Evolutionary conservation across 2,329 filamentous ascomycete genomes (phyloP).

Genomic region (Penicillium sp.): DNA sequence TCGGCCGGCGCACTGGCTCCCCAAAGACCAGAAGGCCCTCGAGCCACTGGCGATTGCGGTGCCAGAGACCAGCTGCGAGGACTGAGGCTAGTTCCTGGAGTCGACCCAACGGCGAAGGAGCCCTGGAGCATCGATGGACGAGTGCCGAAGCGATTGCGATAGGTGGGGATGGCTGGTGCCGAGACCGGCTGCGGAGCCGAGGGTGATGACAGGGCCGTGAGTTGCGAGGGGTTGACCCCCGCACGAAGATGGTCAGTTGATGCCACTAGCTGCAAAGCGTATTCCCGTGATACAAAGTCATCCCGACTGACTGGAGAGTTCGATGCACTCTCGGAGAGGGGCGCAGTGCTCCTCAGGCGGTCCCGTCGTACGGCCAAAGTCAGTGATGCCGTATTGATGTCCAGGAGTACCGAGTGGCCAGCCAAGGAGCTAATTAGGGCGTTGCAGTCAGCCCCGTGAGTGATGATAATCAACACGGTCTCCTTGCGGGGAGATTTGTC

Average conservation of each 20-base stretch:
- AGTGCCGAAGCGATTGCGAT: conserved; percentile 34
- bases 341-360: conserved; percentile 15
- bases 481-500: conserved; percentile 62
- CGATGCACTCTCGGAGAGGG: conserved; percentile 4
- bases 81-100: conserved; percentile 12
- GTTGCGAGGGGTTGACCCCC: conserved; percentile 38
- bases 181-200: conserved; percentile 15
- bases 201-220: conserved; percentile 24
- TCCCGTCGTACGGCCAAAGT: conserved; percentile 75
- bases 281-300: conserved; percentile 49
- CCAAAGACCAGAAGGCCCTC: conserved; percentile 36
- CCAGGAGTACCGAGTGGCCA: conserved; percentile 84
- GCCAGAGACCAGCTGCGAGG: conserved; percentile 24
- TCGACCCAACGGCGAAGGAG: conserved; percentile 26
- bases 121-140: conserved; percentile 28
- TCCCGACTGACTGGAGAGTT: conserved; percentile 6
- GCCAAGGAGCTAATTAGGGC: conserved; percentile 89
- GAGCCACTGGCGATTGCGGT: conserved; percentile 20
- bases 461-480: conserved; percentile 80
- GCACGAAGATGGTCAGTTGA: conserved; percentile 61
- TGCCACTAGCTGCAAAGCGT: conserved; percentile 59
- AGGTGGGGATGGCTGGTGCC: conserved; percentile 27
- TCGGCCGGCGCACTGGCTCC: conserved; percentile 26
- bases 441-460: conserved; percentile 94
- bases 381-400: conserved; percentile 84